These are phyloP conservation scores for Apocynum venetum DNA, from an alignment of 257 asterid genomes.

Conservation along the genomic window DNA sequence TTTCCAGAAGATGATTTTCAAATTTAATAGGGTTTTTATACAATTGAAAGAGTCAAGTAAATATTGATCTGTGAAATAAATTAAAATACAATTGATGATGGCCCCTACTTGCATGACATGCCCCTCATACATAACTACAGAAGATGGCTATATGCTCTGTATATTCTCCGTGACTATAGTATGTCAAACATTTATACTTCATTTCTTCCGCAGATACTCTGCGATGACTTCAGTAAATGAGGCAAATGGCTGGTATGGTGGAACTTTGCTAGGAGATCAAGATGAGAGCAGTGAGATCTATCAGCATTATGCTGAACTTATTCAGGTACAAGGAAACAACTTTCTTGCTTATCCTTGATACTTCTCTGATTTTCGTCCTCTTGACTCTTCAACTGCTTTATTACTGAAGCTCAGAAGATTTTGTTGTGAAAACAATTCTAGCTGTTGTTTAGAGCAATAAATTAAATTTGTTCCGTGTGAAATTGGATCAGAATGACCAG, in stretches of 20 bases:
- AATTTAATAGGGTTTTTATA: not conserved
- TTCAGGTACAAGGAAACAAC: conserved; percentile 50
- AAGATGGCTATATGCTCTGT: not conserved
- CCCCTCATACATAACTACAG: not conserved
- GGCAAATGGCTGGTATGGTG: conserved; percentile 96
- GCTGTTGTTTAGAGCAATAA: not conserved
- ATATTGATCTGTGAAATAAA: not conserved
- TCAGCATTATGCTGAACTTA: conserved; percentile 87
- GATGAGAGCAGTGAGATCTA: conserved; percentile 78
- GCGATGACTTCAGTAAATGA: conserved; percentile 80
- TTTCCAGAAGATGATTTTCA: not conserved
- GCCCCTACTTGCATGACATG: not conserved
- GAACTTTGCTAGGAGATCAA: conserved; percentile 85
- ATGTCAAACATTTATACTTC: not conserved
- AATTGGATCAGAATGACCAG: not conserved
- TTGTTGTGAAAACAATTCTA: not conserved
- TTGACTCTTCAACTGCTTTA: not conserved
- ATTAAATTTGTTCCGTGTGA: not conserved
- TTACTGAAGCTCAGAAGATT: not conserved
- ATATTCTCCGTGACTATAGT: not conserved
- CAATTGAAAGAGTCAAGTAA: not conserved
- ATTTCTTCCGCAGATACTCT: conserved; percentile 50
- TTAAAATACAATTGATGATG: not conserved
- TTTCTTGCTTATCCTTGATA: not conserved
- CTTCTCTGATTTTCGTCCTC: not conserved